phyloP scores from a whole-genome alignment of 2,329 filamentous ascomycete species.

The Pochonia chlamydosporia region DNA sequence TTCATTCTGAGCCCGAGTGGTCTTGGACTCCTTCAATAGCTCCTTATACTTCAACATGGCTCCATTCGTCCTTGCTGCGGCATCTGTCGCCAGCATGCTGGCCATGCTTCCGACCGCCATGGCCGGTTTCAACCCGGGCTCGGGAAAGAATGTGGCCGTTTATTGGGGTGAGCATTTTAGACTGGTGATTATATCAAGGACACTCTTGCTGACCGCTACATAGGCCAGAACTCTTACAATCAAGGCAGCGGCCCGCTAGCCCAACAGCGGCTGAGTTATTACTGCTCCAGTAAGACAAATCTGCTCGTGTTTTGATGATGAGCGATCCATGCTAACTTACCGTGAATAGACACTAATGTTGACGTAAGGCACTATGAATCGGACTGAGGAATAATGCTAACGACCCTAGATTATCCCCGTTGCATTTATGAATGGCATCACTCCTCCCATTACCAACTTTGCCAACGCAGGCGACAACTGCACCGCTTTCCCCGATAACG shows the following conservation, averaged over 20 bases:
- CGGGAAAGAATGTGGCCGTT: conserved; percentile 50
- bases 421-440: conserved; percentile 56
- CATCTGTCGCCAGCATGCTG: conserved; percentile 15
- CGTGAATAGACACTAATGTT: not conserved
- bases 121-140: conserved; percentile 40
- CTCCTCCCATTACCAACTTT: conserved; percentile 54
- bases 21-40: too few species aligned
- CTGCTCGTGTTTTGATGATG: conserved; percentile 1
- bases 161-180: conserved; percentile 53
- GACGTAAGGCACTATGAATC: too few species aligned
- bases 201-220: not conserved
- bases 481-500: conserved; percentile 41
- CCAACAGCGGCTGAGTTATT: conserved; percentile 10
- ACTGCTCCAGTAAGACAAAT: conserved; percentile 13
- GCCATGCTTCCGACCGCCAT: conserved; percentile 22
- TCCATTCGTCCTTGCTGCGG: conserved; percentile 7
- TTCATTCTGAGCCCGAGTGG: too few species aligned
- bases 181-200: not conserved
- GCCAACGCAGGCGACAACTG: conserved; percentile 59
- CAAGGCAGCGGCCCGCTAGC: conserved; percentile 17
- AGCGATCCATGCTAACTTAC: not conserved
- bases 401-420: conserved; percentile 49
- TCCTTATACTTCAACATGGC: conserved; percentile 6
- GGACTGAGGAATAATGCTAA: too few species aligned
- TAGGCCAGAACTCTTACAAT: conserved; percentile 55